These are phyloP conservation scores for Solanum virginianum DNA, from an alignment of 257 asterid species.

Conservation along the genomic window DNA sequence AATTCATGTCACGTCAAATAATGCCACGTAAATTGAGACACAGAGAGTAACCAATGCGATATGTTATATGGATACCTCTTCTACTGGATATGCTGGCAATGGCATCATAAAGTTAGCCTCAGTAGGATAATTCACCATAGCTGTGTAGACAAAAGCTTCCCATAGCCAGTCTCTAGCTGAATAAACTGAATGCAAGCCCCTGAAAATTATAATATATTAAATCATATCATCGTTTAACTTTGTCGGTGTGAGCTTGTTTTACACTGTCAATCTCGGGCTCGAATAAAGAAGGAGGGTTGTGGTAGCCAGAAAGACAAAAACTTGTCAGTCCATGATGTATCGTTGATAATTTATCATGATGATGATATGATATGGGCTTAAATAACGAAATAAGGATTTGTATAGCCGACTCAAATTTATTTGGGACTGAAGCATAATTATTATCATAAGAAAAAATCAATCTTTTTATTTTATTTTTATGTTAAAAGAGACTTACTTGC, in stretches of 20 bases:
- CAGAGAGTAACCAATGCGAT: too few species aligned
- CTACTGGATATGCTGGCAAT: conserved; percentile 68
- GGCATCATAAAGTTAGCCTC: conserved; percentile 60
- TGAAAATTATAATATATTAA: background rate
- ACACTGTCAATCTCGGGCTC: background rate
- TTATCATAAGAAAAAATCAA: background rate
- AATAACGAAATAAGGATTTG: background rate
- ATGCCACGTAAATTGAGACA: too few species aligned
- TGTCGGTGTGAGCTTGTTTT: rapidly evolving
- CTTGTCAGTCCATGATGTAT: background rate
- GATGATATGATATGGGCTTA: background rate
- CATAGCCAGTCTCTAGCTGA: conserved; percentile 56
- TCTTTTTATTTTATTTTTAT: background rate
- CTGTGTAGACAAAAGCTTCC: conserved; percentile 58
- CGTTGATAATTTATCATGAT: background rate
- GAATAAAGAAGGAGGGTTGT: background rate
- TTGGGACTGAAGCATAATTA: too few species aligned
- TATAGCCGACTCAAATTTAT: background rate
- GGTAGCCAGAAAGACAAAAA: too few species aligned
- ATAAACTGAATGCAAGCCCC: conserved; percentile 27
- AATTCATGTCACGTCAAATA: too few species aligned
- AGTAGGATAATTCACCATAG: conserved; percentile 70
- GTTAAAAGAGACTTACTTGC: conserved; percentile 46
- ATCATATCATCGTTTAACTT: background rate
- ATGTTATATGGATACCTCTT: conserved; percentile 20